Conservation (phyloP, 805 yeast species). For the Osmozyma mogii region DNA sequence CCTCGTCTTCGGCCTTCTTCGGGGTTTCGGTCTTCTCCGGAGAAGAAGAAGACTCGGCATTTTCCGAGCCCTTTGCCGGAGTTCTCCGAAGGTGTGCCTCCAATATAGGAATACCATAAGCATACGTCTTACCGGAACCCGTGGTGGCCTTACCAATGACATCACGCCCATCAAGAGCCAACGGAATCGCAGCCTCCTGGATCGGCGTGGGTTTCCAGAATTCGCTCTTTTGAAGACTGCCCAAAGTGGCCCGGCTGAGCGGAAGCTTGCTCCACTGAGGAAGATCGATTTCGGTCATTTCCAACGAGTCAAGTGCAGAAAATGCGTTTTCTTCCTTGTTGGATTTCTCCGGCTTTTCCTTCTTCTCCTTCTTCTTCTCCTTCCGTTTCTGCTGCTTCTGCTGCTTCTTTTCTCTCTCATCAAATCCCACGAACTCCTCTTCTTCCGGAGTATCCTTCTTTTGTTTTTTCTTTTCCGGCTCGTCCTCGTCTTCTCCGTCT, state of each 20-base stretch:
- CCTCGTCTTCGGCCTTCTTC: too few relatives aligned
- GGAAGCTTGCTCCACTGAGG: constrained; percentile 53
- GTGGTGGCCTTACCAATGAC: constrained; percentile 95
- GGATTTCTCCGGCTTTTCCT: not conserved
- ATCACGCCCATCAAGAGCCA: constrained; percentile 65
- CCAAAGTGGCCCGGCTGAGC: constrained; percentile 49
- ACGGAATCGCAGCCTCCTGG: constrained; percentile 69
- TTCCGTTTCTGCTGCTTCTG: constrained; percentile 1
- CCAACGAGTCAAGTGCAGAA: constrained; percentile 16
- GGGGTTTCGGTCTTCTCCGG: constrained; percentile 12
- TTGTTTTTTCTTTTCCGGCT: constrained; percentile 20
- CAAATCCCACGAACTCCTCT: constrained; percentile 1
- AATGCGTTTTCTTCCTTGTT: constrained; percentile 16
- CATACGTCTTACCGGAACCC: constrained; percentile 95
- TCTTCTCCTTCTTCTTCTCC: not conserved
- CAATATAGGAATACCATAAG: constrained; percentile 87
- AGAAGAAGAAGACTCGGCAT: constrained; percentile 10
- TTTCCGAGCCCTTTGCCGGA: constrained; percentile 12
- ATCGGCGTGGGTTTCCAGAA: constrained; percentile 77
- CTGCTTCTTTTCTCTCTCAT: constrained; percentile 3
- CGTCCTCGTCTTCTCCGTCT: constrained; percentile 19
- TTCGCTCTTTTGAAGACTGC: constrained; percentile 51
- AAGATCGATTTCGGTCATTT: constrained; percentile 34
- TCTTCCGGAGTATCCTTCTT: constrained; percentile 8
- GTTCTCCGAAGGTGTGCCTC: constrained; percentile 42